phyloP scores from a whole-genome alignment of 257 asterid species.

The Echites panduratus region DNA sequence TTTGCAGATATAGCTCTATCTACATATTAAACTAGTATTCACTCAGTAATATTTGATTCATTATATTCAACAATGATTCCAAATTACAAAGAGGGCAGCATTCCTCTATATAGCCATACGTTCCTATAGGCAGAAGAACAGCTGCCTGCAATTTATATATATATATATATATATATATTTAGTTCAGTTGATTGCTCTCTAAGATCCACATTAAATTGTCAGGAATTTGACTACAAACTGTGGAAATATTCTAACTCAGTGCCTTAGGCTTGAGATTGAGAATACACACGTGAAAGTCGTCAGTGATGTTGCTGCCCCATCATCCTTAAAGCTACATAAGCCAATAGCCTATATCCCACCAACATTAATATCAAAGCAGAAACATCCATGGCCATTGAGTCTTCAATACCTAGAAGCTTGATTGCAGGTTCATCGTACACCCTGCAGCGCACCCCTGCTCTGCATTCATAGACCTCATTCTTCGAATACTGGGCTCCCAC shows the following conservation, averaged over 20 bases:
- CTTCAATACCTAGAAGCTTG: constrained; percentile 45
- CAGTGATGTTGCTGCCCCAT: constrained; percentile 30
- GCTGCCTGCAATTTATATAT: not conserved
- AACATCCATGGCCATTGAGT: constrained; percentile 45
- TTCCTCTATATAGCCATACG: not conserved
- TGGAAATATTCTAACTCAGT: not conserved
- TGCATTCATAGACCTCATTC: constrained; percentile 55
- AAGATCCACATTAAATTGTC: not conserved
- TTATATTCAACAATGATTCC: not conserved
- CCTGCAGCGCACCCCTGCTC: constrained; percentile 37
- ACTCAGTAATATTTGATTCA: not conserved
- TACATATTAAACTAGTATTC: not conserved
- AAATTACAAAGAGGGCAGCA: not conserved
- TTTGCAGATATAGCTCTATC: too few species aligned
- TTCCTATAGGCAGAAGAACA: not conserved
- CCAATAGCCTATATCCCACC: constrained; percentile 66
- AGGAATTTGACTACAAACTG: not conserved
- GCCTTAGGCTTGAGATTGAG: constrained; percentile 9
- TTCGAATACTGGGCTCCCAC: constrained; percentile 60
- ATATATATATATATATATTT: too few species aligned
- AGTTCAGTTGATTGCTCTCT: not conserved
- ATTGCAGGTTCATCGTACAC: constrained; percentile 59
- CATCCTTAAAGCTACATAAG: constrained; percentile 71
- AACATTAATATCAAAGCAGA: constrained; percentile 63
- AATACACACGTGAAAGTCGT: too few species aligned